Percentiles rank a stretch among this genome's conserved stretches.
Conservation (phyloP, 2,329 filamentous ascomycete genomes). For the Cordyceps tenuipes region DNA sequence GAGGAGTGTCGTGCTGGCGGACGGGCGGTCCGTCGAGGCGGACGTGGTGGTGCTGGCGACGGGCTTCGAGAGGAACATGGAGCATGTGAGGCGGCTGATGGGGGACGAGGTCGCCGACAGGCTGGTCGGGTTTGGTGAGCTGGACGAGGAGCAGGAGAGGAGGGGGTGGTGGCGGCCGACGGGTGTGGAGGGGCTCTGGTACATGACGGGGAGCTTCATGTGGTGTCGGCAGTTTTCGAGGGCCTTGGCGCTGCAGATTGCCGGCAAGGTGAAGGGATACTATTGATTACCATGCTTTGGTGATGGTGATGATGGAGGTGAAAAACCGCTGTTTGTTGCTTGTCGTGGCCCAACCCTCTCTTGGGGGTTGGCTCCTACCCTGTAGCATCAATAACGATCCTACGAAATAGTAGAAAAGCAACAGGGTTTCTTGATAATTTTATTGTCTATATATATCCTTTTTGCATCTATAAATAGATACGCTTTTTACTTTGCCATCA, state of each 20-base stretch:
- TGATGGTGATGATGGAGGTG: no score
- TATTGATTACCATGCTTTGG: not conserved
- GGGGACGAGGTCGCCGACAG: constrained; percentile 29
- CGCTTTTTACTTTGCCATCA: not conserved
- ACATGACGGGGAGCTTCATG: constrained; percentile 29
- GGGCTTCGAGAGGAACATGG: constrained; percentile 32
- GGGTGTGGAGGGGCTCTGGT: constrained; percentile 30
- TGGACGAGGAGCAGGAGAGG: constrained; percentile 27
- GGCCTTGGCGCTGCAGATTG: constrained; percentile 31
- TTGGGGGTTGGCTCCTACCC: not conserved
- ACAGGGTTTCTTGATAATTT: no score
- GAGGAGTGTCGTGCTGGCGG: constrained; percentile 19
- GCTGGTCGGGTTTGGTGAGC: constrained; percentile 27
- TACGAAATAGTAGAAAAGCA: not conserved
- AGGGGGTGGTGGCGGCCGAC: constrained; percentile 24
- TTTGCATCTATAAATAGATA: not conserved
- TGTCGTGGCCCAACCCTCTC: no score
- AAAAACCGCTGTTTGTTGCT: no score
- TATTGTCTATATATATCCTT: not conserved
- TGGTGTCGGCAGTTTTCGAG: constrained; percentile 27
- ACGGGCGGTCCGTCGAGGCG: constrained; percentile 29
- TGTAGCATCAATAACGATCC: not conserved
- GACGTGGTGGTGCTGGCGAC: constrained; percentile 36
- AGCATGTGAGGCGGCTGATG: constrained; percentile 25
- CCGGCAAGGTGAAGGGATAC: not conserved